Conservation (phyloP, 2,329 filamentous ascomycete genomes). For the Diaporthe longicolla region DNA sequence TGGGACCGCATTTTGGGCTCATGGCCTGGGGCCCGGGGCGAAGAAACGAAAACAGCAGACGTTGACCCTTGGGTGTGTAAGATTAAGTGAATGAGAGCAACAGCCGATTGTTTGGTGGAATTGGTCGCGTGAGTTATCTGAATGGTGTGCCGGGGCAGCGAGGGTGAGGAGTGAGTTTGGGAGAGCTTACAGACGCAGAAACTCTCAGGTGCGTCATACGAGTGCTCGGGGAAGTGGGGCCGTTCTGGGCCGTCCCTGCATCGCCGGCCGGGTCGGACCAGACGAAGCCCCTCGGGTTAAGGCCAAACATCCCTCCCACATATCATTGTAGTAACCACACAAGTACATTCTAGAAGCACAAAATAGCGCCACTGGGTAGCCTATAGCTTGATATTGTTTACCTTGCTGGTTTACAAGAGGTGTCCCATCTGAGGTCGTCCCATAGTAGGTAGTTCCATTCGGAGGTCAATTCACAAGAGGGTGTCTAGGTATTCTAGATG, state of each 20-base stretch:
- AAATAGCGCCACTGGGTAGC: neutral
- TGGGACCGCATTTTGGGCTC: slow-evolving; percentile 60
- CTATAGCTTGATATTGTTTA: too few species aligned
- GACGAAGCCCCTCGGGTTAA: neutral
- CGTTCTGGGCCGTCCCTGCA: neutral
- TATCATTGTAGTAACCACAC: neutral
- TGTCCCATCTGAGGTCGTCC: too few species aligned
- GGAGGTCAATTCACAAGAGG: neutral
- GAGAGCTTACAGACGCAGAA: slow-evolving; percentile 6
- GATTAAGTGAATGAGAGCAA: neutral
- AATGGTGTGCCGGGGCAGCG: neutral
- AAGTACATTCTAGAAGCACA: neutral
- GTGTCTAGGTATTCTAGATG: neutral
- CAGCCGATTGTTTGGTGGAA: neutral
- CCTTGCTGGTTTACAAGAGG: too few species aligned
- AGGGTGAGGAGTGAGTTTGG: slow-evolving; percentile 15
- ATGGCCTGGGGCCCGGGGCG: slow-evolving; percentile 24
- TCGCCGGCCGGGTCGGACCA: slow-evolving; percentile 24
- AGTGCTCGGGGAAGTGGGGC: slow-evolving; percentile 35
- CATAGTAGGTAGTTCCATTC: too few species aligned
- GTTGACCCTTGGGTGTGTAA: neutral
- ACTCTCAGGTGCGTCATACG: slow-evolving; percentile 27
- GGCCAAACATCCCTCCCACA: too few species aligned
- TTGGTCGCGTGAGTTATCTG: slow-evolving; percentile 25
- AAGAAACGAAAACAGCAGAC: neutral